Base-by-base conservation (phyloP, 2,329 filamentous ascomycete species). In the Aspergillus vadensis region DNA sequence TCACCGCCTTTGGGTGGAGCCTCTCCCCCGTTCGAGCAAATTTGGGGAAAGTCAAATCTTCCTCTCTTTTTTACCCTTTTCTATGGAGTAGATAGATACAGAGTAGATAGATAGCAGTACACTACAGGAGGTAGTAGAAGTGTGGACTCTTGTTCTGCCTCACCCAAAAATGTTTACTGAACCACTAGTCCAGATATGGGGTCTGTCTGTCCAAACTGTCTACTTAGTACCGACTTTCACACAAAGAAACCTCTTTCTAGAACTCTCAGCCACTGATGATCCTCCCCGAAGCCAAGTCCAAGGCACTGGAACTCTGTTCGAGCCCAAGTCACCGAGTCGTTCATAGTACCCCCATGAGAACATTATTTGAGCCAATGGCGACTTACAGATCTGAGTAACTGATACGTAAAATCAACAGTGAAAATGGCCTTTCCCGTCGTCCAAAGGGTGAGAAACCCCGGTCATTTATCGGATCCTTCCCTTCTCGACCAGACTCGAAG, bases 1-100 rank as follows among this genome's bases (percentile, higher is more conserved):
- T 68, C 65, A 68, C 66, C 66, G 66, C 66, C 65, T 65, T 66
- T 54, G 59, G 41, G 41, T 60, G 39, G 49, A 32, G 41, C 39
- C 59, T 25, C 39, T 36, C 32, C 32, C 39, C 39, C 36, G 10
- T 19, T 12, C 32, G 32, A 41, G 55, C 43, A 47, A 30, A 54
- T 54, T 43, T 43, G 38, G 41, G 50, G 51, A 55, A 59, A 48
- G 27, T 44, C 41, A 44, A 44, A 44, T 23, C 41, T 19, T 23
- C 10, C 41, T 14, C 41, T 12, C 12, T 36, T 5, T 36, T 36
- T 36, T 2, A 14, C 12, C 5, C 4, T 15, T 5, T 15, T 14
- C 12, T 36, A 15, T 12, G 32, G 3, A 36, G 12, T 36, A 36
- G 32, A 36, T 36, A 36, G 32, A 36, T 36, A 36, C 10, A 4